Conservation (phyloP, 2,329 filamentous ascomycete genomes). For the Paraconiothyrium sp. region DNA sequence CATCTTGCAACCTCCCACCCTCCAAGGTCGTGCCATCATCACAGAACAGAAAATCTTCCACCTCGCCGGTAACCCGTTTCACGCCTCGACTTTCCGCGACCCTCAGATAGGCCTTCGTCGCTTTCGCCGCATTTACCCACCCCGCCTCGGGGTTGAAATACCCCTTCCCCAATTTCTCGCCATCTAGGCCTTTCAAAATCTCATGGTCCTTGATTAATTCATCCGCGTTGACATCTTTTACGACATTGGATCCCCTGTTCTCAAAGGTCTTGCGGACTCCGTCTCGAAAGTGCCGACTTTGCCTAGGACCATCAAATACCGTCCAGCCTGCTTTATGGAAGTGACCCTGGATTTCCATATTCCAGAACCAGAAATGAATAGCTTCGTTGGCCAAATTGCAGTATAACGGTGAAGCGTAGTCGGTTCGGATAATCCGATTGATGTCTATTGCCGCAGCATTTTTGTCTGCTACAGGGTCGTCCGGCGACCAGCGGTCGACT, state of each 20-base stretch:
- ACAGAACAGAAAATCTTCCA: background rate
- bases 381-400: constrained; percentile 1
- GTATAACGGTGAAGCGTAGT: background rate
- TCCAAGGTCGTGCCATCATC: background rate
- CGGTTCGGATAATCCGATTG: constrained; percentile 5
- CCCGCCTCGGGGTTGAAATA: constrained; percentile 3
- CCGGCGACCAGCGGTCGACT: background rate
- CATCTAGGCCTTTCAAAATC: background rate
- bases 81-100: background rate
- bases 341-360: background rate
- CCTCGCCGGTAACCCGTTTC: background rate
- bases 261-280: background rate
- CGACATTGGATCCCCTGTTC: background rate
- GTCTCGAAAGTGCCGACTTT: background rate
- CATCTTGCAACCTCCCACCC: background rate
- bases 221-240: background rate
- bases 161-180: background rate
- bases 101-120: background rate
- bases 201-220: background rate
- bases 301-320: background rate
- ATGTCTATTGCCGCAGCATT: background rate
- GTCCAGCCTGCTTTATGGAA: constrained; percentile 2
- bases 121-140: background rate
- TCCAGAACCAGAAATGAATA: constrained; percentile 3
- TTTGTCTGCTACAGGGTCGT: background rate